phyloP scores from a whole-genome alignment of 257 asterid species.

The Nyctanthes arbortristis region DNA sequence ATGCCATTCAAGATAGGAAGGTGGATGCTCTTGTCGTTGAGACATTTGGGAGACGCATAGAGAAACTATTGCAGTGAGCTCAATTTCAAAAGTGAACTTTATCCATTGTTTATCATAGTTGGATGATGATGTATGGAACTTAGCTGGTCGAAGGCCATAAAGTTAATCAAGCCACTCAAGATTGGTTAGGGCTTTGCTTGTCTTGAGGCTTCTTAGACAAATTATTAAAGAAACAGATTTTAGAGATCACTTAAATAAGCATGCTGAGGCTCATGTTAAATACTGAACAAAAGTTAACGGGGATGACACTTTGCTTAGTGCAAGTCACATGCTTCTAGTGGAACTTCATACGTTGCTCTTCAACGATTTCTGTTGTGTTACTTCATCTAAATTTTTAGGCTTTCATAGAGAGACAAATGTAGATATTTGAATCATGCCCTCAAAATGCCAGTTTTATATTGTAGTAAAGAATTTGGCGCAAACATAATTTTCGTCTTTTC shows the following conservation, averaged over 20 bases:
- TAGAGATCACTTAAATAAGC: conserved; percentile 10
- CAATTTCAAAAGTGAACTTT: conserved; percentile 3
- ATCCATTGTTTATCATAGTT: conserved; percentile 6
- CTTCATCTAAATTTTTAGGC: neutral
- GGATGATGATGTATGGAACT: conserved; percentile 16
- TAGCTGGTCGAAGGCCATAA: conserved; percentile 11
- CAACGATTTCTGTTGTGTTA: neutral
- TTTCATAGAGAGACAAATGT: neutral
- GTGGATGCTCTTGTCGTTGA: conserved; percentile 98
- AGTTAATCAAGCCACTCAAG: conserved; percentile 12
- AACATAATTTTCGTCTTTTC: neutral
- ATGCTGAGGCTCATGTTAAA: conserved; percentile 1
- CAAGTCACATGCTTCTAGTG: conserved; percentile 6
- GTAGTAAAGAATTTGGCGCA: neutral
- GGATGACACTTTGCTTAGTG: conserved; percentile 11
- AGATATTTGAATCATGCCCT: neutral
- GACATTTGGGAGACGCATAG: conserved; percentile 96
- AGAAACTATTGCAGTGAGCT: conserved; percentile 93
- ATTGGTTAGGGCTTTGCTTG: neutral
- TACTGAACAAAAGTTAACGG: conserved; percentile 16
- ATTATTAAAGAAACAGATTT: conserved; percentile 9
- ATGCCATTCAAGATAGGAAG: conserved; percentile 84
- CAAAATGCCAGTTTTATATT: neutral
- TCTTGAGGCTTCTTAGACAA: conserved; percentile 15
- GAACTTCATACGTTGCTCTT: conserved; percentile 1